Evolutionary conservation across 2,329 filamentous ascomycete species (phyloP), one percentile per base, ranked within the genome.

Genomic region (Niveomyces coronatus): DNA sequence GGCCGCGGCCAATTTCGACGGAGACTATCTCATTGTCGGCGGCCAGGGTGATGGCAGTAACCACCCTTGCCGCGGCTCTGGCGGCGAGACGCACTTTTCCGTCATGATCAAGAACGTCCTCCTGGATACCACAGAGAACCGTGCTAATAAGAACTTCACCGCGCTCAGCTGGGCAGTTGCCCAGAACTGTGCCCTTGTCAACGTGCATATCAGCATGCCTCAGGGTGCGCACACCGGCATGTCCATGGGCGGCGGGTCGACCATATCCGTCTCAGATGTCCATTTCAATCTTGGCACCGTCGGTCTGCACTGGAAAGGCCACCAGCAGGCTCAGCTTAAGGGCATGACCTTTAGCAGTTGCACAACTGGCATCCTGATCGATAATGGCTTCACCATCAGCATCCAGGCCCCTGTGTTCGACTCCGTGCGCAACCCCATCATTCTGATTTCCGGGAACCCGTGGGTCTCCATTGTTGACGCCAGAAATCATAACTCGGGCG

Each of bases 1-100:
- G 61, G 82, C 79, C 5, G 59, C 73, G 1, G 55, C 76, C 14
- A 63, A 65, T 46, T 94, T 94, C 54, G 48, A 67, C 5, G 86
- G 86, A 29, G 20, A 47, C 37, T 42, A 44, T 20, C 44, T 47
- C 8, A 35, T 47, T 20, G 44, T 46, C 2, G 45, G 44, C 31
- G 45, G 45, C 15, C 44, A 47, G 30, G 45, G 39, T 13, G 42
- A 46, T 23, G 44, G 41, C 11, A 3, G 4, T n/a, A n/a, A 22
- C 20, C 41, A 29, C 9, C 45, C 45, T 16, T 37, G 39, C 14
- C 31, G 43, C n/a, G 45, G 44, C 17, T 46, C 19, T 10, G 42
- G 40, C 22, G 45, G 45, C 29, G 45, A 47, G 40, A 46, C 44
- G 9, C 45, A 47, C 16, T 47, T 47, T 35, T 47, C 45, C 14